A percentile compares a stretch with the other conserved stretches of the same genome.
These are phyloP conservation scores for Neurospora sp. DNA, from an alignment of 495 filamentous ascomycete genomes.

Conservation along the genomic window DNA sequence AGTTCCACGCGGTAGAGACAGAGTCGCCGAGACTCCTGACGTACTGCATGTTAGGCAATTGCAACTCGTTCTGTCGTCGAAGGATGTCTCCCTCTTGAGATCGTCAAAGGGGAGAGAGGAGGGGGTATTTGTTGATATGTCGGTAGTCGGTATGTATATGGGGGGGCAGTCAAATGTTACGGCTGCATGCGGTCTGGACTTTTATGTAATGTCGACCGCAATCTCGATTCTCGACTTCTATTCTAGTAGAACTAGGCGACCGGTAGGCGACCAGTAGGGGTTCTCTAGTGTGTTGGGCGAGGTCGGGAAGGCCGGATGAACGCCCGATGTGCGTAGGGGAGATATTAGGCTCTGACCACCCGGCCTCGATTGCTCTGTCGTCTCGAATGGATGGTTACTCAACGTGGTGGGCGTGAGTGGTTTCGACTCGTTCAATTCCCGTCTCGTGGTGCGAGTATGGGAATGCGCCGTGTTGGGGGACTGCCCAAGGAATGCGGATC, in stretches of 20 bases:
- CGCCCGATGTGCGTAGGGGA: not conserved
- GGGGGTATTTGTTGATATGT: not conserved
- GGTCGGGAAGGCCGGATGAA: not conserved
- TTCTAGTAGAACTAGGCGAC: not conserved
- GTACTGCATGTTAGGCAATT: conserved; percentile 74
- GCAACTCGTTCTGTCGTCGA: not conserved
- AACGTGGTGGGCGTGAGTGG: not conserved
- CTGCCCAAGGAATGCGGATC: not conserved
- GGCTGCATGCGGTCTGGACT: not conserved
- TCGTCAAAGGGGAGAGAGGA: not conserved
- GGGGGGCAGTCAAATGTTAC: not conserved
- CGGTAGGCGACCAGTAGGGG: not conserved
- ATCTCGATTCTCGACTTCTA: not conserved
- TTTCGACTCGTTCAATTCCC: not conserved
- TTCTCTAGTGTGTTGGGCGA: not conserved
- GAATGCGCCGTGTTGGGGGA: not conserved
- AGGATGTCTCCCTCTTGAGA: not conserved
- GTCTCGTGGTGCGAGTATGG: not conserved
- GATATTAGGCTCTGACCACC: not conserved
- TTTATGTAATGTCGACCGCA: not conserved
- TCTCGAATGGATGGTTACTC: not conserved
- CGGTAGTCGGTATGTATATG: not conserved
- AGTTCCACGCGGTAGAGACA: conserved; percentile 98
- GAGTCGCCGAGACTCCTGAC: conserved; percentile 91
- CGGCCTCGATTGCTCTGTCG: not conserved